Evolutionary conservation across 495 filamentous ascomycete genomes (phyloP), one percentile per base, ranked within the genome.

Genomic region (Cercophora samala): DNA sequence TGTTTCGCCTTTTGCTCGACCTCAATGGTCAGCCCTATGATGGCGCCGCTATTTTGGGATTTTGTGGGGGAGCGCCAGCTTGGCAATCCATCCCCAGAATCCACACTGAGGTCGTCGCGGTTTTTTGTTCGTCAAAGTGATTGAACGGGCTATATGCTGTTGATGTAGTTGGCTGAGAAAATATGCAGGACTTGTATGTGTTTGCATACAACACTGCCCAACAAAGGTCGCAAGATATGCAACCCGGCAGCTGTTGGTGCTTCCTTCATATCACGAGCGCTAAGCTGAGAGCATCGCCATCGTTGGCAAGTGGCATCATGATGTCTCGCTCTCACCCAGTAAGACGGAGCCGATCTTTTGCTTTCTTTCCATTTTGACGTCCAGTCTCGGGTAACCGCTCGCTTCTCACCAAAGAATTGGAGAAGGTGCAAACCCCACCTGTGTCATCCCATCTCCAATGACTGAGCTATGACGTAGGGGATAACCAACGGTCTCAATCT

Each of bases 401-500:
- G 13, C 37, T 60, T 25, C 24, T 22, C 56, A 29, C 2, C 21
- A 60, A 26, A 3, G 21, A n/a, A 29, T 23, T 29, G 21, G 23
- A 24, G 5, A 19, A 24, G 23, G 37, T 17, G 15, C 37, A 46
- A 46, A 60, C 60, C 60, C 60, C 60, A 21, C 25, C 24, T 42
- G n/a, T 23, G 53, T 56, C 53, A 19, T 19, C 18, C 53, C 53
- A 19, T 56, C 53, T 18, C 53, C 53, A 64, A 18, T 67, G 65
- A 46, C 62, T 56, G 58, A 26, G 4, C 11, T 23, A 64, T 64
- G 66, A 68, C 62, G 62, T 64, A 68, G 53, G n/a, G n/a, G 37
- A 23, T n/a, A 22, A 22, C 18, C 59, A 29, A 32, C 9, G 13
- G 6, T n/a, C 24, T 37, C 59, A 19, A 15, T 9, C 15, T 9